Conservation (phyloP, 371 early-diverging fungal species). For the Fennellomyces sp. region DNA sequence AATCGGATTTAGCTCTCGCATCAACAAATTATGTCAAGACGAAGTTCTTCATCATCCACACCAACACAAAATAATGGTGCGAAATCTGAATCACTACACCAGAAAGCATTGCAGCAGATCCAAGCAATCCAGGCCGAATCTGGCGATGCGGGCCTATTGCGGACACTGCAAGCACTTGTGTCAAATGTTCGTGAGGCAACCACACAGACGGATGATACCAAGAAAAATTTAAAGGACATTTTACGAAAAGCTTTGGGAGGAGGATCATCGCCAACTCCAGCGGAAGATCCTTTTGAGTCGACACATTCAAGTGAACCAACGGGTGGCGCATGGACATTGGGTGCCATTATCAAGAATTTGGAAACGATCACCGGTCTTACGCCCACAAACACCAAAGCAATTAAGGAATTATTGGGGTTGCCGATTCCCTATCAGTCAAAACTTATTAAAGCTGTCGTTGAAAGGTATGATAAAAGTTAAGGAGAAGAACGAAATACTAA, state of each 20-base stretch:
- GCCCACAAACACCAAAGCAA: conserved; percentile 25
- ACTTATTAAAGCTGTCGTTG: conserved; percentile 26
- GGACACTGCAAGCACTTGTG: conserved; percentile 12
- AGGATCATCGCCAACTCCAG: background rate
- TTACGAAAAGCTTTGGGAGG: conserved; percentile 3
- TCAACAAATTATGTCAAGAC: conserved; percentile 9
- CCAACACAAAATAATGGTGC: background rate
- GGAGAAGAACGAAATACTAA: background rate
- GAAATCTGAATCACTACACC: background rate
- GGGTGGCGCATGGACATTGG: conserved; percentile 32
- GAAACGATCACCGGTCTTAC: conserved; percentile 27
- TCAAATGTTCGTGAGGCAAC: background rate
- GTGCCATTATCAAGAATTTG: conserved; percentile 34
- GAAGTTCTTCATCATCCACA: background rate
- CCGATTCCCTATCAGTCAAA: conserved; percentile 31
- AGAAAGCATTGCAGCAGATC: background rate
- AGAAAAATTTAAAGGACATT: conserved; percentile 3
- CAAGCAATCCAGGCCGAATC: conserved; percentile 19
- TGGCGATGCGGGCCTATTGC: conserved; percentile 20
- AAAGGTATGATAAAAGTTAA: conserved; percentile 27
- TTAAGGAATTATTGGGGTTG: conserved; percentile 30
- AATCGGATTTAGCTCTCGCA: conserved; percentile 1
- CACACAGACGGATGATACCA: conserved; percentile 4
- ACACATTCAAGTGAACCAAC: conserved; percentile 20
- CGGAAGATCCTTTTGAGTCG: background rate